Evolutionary conservation across 2,329 filamentous ascomycete genomes (phyloP).

Genomic region (Ophiostoma sp.): DNA sequence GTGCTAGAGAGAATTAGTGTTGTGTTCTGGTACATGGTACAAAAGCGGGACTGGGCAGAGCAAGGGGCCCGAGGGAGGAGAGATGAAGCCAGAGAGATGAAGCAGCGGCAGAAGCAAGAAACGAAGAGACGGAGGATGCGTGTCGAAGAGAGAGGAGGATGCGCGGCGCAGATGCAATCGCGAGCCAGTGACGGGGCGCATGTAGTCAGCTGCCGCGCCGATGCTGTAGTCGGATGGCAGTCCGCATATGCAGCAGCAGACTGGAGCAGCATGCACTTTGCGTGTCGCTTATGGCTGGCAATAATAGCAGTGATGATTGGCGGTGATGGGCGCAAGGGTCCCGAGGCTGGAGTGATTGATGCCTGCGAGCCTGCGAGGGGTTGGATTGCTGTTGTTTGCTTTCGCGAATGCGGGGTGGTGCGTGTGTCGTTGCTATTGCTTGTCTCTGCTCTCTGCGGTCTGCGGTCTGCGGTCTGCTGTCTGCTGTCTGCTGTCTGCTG

Average conservation of each 20-base stretch:
- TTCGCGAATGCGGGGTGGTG: constrained; percentile 44
- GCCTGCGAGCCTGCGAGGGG: constrained; percentile 5
- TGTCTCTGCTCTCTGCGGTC: too few relatives aligned
- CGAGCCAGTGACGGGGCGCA: background rate
- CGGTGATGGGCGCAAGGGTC: background rate
- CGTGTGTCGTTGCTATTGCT: constrained; percentile 28
- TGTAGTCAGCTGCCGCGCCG: background rate
- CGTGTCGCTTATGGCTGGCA: background rate
- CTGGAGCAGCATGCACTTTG: background rate
- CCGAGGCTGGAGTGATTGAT: background rate
- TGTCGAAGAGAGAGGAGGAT: background rate
- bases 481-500: too few relatives aligned
- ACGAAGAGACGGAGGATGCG: background rate
- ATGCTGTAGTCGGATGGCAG: background rate
- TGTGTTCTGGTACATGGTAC: background rate
- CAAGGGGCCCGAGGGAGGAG: background rate
- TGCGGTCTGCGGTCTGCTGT: too few relatives aligned
- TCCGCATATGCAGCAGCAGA: background rate
- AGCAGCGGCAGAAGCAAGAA: background rate
- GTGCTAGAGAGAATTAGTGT: constrained; percentile 43
- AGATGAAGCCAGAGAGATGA: background rate
- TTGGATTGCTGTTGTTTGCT: constrained; percentile 13
- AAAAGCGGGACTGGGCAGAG: background rate
- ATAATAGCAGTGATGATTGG: background rate
- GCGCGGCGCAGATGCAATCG: background rate